Conservation (phyloP, 441 rosid genomes). For the Euphorbia corollata region DNA sequence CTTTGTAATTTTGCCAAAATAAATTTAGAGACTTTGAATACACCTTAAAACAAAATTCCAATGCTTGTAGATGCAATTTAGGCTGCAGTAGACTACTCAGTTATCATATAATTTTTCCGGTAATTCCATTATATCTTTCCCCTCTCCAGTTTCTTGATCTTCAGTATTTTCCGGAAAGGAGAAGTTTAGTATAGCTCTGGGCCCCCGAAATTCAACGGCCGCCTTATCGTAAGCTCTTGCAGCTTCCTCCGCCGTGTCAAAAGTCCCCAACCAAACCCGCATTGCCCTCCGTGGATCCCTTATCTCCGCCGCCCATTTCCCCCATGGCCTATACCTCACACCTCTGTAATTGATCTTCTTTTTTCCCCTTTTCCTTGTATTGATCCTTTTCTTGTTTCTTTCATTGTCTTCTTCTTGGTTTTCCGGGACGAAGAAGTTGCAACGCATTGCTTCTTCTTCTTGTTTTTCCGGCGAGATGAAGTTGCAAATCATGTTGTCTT, state of each 20-base stretch:
- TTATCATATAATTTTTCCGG: background rate
- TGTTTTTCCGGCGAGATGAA: too few relatives aligned
- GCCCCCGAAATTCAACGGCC: constrained; percentile 83
- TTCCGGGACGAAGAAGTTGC: too few relatives aligned
- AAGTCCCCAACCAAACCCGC: constrained; percentile 89
- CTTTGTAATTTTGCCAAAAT: too few relatives aligned
- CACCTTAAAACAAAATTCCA: too few relatives aligned
- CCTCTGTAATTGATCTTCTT: constrained; percentile 60
- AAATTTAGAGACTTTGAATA: too few relatives aligned
- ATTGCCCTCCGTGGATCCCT: constrained; percentile 62
- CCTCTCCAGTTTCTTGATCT: constrained; percentile 2
- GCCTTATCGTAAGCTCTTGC: constrained; percentile 86
- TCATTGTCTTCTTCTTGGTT: constrained; percentile 22
- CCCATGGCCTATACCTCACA: constrained; percentile 39
- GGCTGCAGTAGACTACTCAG: too few relatives aligned
- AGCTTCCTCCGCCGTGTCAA: constrained; percentile 74
- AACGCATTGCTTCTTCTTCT: too few relatives aligned
- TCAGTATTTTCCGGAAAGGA: constrained; percentile 39
- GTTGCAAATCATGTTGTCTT: too few relatives aligned
- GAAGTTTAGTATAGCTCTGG: constrained; percentile 84
- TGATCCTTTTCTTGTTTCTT: constrained; percentile 4
- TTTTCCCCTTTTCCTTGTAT: constrained; percentile 31
- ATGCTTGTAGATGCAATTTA: too few relatives aligned
- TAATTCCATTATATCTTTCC: background rate
- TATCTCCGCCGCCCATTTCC: constrained; percentile 92